Conservation (phyloP, 345 rosid species). For the Arabis alpina region DNA sequence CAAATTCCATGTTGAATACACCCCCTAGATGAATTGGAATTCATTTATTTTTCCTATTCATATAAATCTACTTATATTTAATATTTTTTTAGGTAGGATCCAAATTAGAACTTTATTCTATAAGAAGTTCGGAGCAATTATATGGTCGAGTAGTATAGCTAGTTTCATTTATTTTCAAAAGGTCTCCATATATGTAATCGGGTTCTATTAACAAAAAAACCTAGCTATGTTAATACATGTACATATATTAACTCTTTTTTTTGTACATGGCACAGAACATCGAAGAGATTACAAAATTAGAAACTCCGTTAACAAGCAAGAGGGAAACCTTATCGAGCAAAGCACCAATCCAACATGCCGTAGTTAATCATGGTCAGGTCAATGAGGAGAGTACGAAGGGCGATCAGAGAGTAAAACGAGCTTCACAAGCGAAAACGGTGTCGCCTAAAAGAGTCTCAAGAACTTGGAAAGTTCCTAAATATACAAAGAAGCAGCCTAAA, state of each 20-base stretch:
- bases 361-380: constrained; percentile 15
- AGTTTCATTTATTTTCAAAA: background rate
- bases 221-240: too few relatives aligned
- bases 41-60: background rate
- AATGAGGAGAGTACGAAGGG: constrained; percentile 21
- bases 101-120: background rate
- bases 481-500: constrained; percentile 43
- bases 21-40: background rate
- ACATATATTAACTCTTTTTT: constrained; percentile 7
- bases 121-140: background rate
- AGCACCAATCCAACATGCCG: constrained; percentile 20
- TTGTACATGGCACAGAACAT: constrained; percentile 28
- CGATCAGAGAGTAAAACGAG: constrained; percentile 26
- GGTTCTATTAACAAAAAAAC: background rate
- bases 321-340: constrained; percentile 6
- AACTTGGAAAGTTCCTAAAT: constrained; percentile 61
- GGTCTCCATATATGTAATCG: background rate
- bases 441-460: constrained; percentile 45
- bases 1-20: too few relatives aligned
- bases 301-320: constrained; percentile 13
- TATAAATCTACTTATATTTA: background rate
- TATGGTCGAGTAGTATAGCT: background rate
- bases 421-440: constrained; percentile 28
- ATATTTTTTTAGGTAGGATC: too few relatives aligned
- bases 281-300: constrained; percentile 13